Percentiles rank a stretch among this genome's conserved stretches.
Evolutionary conservation across 441 rosid genomes (phyloP).

Genomic region (Adansonia gregorii): DNA sequence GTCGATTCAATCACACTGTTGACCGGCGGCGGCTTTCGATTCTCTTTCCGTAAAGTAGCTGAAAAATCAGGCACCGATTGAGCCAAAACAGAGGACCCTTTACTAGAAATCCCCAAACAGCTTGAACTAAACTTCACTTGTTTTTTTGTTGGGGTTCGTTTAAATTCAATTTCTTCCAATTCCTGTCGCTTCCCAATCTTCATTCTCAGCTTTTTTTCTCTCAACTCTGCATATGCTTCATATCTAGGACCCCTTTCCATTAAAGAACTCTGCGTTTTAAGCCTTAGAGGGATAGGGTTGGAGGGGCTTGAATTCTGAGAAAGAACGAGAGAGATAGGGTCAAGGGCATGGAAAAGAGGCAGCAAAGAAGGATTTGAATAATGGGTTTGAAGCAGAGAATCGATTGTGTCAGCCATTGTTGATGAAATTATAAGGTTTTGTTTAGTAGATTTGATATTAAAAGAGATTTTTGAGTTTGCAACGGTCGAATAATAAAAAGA

Average conservation of each 20-base stretch:
- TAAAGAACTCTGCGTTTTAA: slow-evolving; percentile 43
- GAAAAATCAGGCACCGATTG: slow-evolving; percentile 86
- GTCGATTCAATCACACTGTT: slow-evolving; percentile 39
- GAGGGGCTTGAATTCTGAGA: slow-evolving; percentile 51
- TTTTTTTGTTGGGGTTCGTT: slow-evolving; percentile 54
- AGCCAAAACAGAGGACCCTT: slow-evolving; percentile 53
- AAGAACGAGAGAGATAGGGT: slow-evolving; percentile 63
- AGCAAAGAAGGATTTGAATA: slow-evolving; percentile 40
- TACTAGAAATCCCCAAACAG: slow-evolving; percentile 31
- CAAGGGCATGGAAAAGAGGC: slow-evolving; percentile 44
- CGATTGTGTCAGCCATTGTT: slow-evolving; percentile 45
- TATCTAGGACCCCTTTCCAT: slow-evolving; percentile 86
- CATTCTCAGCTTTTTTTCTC: slow-evolving; percentile 64
- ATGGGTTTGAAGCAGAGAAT: slow-evolving; percentile 30
- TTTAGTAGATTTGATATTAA: neutral
- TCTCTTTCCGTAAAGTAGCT: slow-evolving; percentile 65
- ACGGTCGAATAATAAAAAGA: slow-evolving; percentile 50
- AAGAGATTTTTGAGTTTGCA: slow-evolving; percentile 34
- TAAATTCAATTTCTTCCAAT: slow-evolving; percentile 26
- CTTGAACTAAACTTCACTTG: slow-evolving; percentile 57
- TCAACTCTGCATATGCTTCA: slow-evolving; percentile 64
- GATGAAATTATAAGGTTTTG: slow-evolving; percentile 5
- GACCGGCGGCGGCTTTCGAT: slow-evolving; percentile 53
- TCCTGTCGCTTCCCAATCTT: slow-evolving; percentile 33
- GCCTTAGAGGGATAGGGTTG: slow-evolving; percentile 47